Conservation (phyloP, 805 yeast genomes). For the Barnettozyma salicaria region DNA sequence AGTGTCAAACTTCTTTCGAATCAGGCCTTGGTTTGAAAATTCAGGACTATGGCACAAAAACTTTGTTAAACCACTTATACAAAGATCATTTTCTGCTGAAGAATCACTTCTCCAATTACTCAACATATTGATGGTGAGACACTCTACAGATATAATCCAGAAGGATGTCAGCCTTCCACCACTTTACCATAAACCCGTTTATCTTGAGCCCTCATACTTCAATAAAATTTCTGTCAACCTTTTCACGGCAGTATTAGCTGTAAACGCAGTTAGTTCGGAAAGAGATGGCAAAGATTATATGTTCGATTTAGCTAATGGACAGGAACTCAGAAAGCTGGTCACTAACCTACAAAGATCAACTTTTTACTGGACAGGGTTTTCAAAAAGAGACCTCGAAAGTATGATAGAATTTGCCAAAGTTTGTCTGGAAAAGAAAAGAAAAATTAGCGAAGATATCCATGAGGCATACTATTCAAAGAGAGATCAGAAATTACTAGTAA, state of each 20-base stretch:
- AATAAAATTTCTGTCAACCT: conserved; percentile 57
- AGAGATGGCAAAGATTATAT: conserved; percentile 61
- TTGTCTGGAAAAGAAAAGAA: conserved; percentile 35
- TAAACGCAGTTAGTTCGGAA: conserved; percentile 70
- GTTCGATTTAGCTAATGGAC: conserved; percentile 57
- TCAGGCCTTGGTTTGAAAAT: conserved; percentile 51
- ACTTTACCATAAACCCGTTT: conserved; percentile 51
- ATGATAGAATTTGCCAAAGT: conserved; percentile 43
- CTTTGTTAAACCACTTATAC: conserved; percentile 45
- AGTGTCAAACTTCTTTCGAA: conserved; percentile 45
- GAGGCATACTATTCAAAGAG: conserved; percentile 26
- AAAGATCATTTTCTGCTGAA: conserved; percentile 35
- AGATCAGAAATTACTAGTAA: conserved; percentile 39
- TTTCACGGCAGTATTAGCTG: conserved; percentile 61
- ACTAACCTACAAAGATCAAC: conserved; percentile 61
- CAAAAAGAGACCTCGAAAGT: conserved; percentile 49
- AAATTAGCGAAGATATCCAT: conserved; percentile 21
- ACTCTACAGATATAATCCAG: conserved; percentile 47
- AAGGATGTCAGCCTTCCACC: conserved; percentile 52
- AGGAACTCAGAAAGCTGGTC: conserved; percentile 49
- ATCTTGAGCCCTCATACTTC: conserved; percentile 55
- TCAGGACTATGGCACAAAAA: conserved; percentile 41
- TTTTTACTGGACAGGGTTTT: conserved; percentile 72
- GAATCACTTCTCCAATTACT: conserved; percentile 38
- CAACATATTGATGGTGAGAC: conserved; percentile 48